phyloP scores from a whole-genome alignment of 2,329 filamentous ascomycete species.

The Phoma herbarum region DNA sequence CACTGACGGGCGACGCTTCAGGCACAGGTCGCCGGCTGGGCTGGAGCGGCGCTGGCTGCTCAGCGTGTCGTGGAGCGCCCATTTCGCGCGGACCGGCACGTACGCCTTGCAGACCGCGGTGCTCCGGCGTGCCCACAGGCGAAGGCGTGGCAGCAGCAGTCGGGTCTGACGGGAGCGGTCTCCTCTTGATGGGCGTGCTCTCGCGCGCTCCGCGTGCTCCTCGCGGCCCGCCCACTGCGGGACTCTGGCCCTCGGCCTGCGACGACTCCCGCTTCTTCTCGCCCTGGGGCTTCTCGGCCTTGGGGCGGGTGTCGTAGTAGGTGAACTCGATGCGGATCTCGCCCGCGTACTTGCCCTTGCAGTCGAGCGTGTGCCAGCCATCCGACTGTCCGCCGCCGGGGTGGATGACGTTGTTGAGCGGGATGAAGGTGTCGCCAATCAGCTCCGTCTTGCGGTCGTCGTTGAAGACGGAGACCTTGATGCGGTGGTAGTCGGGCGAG shows the following conservation, averaged over 20 bases:
- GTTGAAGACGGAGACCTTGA: constrained; percentile 96
- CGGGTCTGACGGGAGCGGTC: constrained; percentile 84
- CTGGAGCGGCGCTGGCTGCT: constrained; percentile 31
- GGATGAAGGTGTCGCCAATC: constrained; percentile 93
- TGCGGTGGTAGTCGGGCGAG: constrained; percentile 92
- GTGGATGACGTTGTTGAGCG: constrained; percentile 80
- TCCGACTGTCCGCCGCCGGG: constrained; percentile 92
- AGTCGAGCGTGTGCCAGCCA: constrained; percentile 87
- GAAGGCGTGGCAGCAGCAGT: constrained; percentile 60
- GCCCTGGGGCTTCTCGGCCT: constrained; percentile 72
- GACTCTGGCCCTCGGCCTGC: constrained; percentile 48
- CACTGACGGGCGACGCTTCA: constrained; percentile 19
- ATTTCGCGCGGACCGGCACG: constrained; percentile 47
- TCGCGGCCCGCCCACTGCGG: constrained; percentile 53
- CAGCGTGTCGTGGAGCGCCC: constrained; percentile 45
- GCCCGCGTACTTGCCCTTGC: constrained; percentile 93
- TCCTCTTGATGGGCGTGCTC: constrained; percentile 75
- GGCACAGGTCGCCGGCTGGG: constrained; percentile 42
- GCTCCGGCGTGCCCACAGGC: constrained; percentile 42
- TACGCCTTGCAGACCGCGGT: constrained; percentile 40
- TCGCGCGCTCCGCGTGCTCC: constrained; percentile 51
- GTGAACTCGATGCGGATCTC: constrained; percentile 95
- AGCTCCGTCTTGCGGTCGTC: constrained; percentile 98
- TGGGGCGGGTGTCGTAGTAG: constrained; percentile 89
- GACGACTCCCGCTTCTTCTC: constrained; percentile 61